A percentile compares a stretch with the other conserved stretches of the same genome.
Conservation (phyloP, 1,139 yeast genomes). For the Sugiyamaella xylanicola region DNA sequence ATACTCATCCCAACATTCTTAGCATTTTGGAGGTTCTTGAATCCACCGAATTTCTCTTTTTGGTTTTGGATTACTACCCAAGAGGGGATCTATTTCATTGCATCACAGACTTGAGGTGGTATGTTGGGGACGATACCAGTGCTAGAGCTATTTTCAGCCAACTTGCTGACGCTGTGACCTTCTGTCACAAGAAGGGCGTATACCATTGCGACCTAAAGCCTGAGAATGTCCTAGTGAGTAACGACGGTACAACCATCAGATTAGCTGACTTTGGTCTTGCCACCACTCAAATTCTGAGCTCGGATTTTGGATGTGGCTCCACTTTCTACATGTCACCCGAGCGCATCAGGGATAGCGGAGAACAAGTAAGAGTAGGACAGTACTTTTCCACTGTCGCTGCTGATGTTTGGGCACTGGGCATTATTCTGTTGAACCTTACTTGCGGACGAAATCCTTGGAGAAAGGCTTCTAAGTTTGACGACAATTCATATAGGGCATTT, state of each 20-base stretch:
- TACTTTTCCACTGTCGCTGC: conserved; percentile 61
- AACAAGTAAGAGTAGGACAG: conserved; percentile 34
- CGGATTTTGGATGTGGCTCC: conserved; percentile 82
- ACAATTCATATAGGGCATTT: conserved; percentile 59
- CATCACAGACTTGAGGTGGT: conserved; percentile 68
- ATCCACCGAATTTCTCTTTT: conserved; percentile 49
- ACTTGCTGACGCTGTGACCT: conserved; percentile 68
- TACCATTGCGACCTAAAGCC: conserved; percentile 93
- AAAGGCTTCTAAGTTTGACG: conserved; percentile 59
- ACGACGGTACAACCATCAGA: conserved; percentile 59
- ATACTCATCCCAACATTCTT: conserved; percentile 72
- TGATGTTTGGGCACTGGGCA: conserved; percentile 88
- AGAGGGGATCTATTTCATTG: conserved; percentile 82
- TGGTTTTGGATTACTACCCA: conserved; percentile 80
- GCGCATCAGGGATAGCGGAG: conserved; percentile 50
- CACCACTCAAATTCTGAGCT: conserved; percentile 57
- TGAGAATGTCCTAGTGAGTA: conserved; percentile 75
- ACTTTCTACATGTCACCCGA: conserved; percentile 95
- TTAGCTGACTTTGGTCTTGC: conserved; percentile 89
- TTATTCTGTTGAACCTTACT: conserved; percentile 73
- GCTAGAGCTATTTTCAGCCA: conserved; percentile 77
- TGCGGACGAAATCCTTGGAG: conserved; percentile 94
- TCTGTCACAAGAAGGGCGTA: conserved; percentile 66
- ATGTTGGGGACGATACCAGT: conserved; percentile 53
- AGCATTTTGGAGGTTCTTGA: conserved; percentile 72